Percentiles rank a stretch among this genome's conserved stretches.
Conservation (phyloP, 257 asterid genomes). For the Ballota nigra region DNA sequence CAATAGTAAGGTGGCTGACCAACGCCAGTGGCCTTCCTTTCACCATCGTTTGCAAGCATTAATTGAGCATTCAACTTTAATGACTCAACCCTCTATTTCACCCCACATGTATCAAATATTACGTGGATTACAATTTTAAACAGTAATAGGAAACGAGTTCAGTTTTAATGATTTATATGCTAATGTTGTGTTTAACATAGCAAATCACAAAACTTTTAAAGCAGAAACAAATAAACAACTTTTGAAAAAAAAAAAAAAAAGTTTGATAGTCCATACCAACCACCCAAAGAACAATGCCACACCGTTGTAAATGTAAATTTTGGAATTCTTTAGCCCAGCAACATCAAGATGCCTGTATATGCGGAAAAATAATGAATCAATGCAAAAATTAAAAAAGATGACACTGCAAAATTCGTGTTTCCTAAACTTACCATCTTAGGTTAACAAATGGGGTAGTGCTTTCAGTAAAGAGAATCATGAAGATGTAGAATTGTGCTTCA, state of each 20-base stretch:
- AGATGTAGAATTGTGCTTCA: slow-evolving; percentile 73
- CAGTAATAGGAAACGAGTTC: background rate
- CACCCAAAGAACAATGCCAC: slow-evolving; percentile 87
- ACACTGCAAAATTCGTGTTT: slow-evolving; percentile 7
- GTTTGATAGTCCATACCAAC: slow-evolving; percentile 64
- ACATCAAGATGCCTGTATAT: slow-evolving; percentile 70
- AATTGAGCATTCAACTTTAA: background rate
- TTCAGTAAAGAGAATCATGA: slow-evolving; percentile 92
- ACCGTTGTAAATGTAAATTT: slow-evolving; percentile 65
- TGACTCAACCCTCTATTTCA: background rate
- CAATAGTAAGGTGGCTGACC: background rate
- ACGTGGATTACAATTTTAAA: background rate
- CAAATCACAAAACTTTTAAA: background rate
- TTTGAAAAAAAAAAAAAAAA: slow-evolving; percentile 20
- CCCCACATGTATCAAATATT: background rate
- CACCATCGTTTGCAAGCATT: background rate
- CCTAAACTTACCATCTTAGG: slow-evolving; percentile 71
- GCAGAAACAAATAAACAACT: background rate
- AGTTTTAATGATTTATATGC: background rate
- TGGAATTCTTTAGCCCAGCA: slow-evolving; percentile 71
- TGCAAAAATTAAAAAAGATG: slow-evolving; percentile 5
- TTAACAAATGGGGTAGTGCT: slow-evolving; percentile 90
- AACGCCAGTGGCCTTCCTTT: background rate
- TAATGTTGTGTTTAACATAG: background rate
- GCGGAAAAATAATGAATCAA: slow-evolving; percentile 10